Base-by-base conservation (phyloP, 1,284 basidiomycete genomes). In the Coniophora puteana region DNA sequence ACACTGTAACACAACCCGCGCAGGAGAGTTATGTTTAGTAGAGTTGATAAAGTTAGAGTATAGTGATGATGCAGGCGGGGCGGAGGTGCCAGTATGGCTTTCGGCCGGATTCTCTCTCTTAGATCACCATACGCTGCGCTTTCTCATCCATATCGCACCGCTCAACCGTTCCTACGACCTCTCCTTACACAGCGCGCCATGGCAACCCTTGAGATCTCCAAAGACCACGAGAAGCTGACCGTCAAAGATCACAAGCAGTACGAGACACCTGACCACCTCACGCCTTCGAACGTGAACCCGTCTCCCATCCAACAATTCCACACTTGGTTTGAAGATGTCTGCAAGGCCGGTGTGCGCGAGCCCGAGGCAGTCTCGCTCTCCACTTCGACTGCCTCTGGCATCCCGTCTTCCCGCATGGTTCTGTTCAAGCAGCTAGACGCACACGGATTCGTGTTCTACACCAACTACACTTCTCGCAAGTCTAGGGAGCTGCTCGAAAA, bases 401-500 rank as follows among this genome's bases (percentile, higher is more conserved):
- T 91, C 45, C 95, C 95, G 13, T 93, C 90, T 10, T 80, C 88
- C 4, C 83, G 94, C 47, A 77, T 92, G 57, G 94, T 98, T 37
- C 81, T 98, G 48, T 82, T 98, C 56, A 98, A 97, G 64, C 80
- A 92, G 54, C 80, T 91, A 54, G 89, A 95, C 66, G 58, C 72
- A 18, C 76, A 70, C 37, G 93, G 94, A 26, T 97, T 99, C 67
- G 78, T 95, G 41, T 97, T 98, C 68, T 99, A 80, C 74, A 95
- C 93, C 26, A 99, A 99, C 69, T 99, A 99, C 70, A 76, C 77
- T 26, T 95, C 92, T 14, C 80, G 94, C 48, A 99, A 99, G 67
- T 91, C 89, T 2, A 59, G 67, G 25, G 96, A 98, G 63, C 71
- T 99, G 32, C 48, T 62, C 3, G 73, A 67, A 29, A 94, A 93